Base-by-base conservation (phyloP, 768 basidiomycete species). In the Lactifluus echinatus region DNA sequence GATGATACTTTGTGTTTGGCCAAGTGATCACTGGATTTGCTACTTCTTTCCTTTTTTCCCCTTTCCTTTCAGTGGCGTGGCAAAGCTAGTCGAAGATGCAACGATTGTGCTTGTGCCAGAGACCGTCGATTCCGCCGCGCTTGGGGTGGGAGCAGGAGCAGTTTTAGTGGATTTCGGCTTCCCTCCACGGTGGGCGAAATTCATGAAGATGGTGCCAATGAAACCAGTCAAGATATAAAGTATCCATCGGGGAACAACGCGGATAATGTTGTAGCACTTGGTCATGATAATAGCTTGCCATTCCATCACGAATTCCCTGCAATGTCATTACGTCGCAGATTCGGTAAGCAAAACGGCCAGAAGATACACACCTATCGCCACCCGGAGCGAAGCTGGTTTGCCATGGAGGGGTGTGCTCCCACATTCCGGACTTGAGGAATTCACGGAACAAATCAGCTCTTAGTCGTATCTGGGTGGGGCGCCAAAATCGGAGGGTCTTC, bases 401-500 rank as follows among this genome's bases (percentile, higher is more conserved):
- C 93, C 92, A 95, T 2, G 83, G 80, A 7, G 79, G 74, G n/a
- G 79, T 79, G 3, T 73, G 66, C 55, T 75, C 74, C 80, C 83
- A 93, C 19, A 68, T 76, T 57, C 87, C 84, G 11, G 78, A 74
- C 61, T 75, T 74, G 56, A 95, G 72, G 69, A 87, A 90, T 50
- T 79, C 74, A 50, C 83, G 81, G 39, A 95, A 66, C 17, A 78
- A 69, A 19, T 83, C 82, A 3, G 79, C 75, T 29, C 72, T 76
- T 5, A 89, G 70, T 55, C 83, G 77, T 55, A 92, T 71, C 45
- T 82, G 76, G 14, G 78, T 75, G 6, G 85, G 78, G 57, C 75
- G 76, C 68, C 88, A 85, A 75, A 94, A 95, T 19, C 91, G 85
- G n/a, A 95, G 77, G 2, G 79, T 81, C 64, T 81, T 76, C 29